These are phyloP conservation scores for Parascedosporium putredinis DNA, from an alignment of 2,329 filamentous ascomycete species.

Conservation along the genomic window DNA sequence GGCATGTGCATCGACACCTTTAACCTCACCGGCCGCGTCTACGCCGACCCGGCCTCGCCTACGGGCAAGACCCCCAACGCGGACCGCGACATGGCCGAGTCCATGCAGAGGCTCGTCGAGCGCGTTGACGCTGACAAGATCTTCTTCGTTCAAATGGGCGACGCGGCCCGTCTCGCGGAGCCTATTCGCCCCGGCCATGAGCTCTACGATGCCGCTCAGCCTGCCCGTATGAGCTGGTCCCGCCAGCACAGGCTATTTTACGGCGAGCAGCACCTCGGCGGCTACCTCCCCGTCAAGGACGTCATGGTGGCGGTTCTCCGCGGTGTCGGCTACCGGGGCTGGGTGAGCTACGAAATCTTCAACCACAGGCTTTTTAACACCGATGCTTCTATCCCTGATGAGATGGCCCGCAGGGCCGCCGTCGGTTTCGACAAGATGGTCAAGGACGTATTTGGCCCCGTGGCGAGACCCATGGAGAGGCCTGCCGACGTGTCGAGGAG, in stretches of 20 bases:
- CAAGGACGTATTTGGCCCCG: constrained; percentile 20
- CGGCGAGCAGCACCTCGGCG: constrained; percentile 47
- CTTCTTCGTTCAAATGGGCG: constrained; percentile 68
- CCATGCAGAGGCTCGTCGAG: constrained; percentile 42
- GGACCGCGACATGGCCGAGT: constrained; percentile 41
- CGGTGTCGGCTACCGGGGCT: constrained; percentile 55
- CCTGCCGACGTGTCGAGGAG: neutral
- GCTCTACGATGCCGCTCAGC: constrained; percentile 24
- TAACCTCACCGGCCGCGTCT: constrained; percentile 63
- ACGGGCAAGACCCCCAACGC: constrained; percentile 43
- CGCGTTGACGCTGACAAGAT: constrained; percentile 53
- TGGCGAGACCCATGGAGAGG: constrained; percentile 14
- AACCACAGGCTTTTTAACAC: constrained; percentile 45
- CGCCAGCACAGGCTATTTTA: constrained; percentile 55
- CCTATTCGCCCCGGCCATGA: constrained; percentile 40
- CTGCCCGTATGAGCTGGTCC: constrained; percentile 61
- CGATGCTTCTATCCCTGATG: constrained; percentile 37
- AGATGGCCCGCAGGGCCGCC: constrained; percentile 41
- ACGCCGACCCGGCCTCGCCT: constrained; percentile 51
- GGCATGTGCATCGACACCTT: constrained; percentile 70
- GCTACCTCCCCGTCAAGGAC: constrained; percentile 55
- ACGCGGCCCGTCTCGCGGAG: constrained; percentile 51
- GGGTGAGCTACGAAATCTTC: constrained; percentile 64
- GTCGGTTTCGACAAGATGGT: constrained; percentile 40
- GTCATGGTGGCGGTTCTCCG: constrained; percentile 52